phyloP scores from a whole-genome alignment of 768 basidiomycete species.

The Suillus variegatus region DNA sequence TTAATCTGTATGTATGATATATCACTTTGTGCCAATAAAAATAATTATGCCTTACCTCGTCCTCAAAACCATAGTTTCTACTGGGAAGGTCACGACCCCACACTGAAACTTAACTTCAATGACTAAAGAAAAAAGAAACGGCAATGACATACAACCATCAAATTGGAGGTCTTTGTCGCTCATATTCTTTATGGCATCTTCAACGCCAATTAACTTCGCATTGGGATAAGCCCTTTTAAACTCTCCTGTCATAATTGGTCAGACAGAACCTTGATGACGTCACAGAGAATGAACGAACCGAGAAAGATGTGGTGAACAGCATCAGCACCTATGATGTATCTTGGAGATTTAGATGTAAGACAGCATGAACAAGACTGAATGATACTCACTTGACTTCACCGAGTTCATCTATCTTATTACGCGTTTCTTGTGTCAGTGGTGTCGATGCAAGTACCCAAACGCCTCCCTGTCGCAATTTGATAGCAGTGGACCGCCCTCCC shows the following conservation, averaged over 20 bases:
- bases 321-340: slow-evolving; percentile 62
- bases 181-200: slow-evolving; percentile 52
- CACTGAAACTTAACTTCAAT: slow-evolving; percentile 29
- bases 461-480: slow-evolving; percentile 64
- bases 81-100: slow-evolving; percentile 65
- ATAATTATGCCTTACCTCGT: slow-evolving; percentile 45
- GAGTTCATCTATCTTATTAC: slow-evolving; percentile 56
- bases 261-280: slow-evolving; percentile 25
- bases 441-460: slow-evolving; percentile 87
- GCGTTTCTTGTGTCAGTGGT: slow-evolving; percentile 66
- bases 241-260: slow-evolving; percentile 40
- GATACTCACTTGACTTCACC: slow-evolving; percentile 65
- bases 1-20: slow-evolving; percentile 40
- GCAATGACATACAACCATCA: slow-evolving; percentile 57
- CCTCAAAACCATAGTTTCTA: slow-evolving; percentile 78
- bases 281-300: slow-evolving; percentile 34
- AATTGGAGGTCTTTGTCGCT: slow-evolving; percentile 53
- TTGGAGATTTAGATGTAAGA: slow-evolving; percentile 21
- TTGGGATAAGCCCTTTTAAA: slow-evolving; percentile 70
- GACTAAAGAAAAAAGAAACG: neutral
- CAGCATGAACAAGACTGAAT: neutral
- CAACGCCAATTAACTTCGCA: slow-evolving; percentile 72
- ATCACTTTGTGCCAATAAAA: neutral
- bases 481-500: slow-evolving; percentile 83
- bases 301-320: slow-evolving; percentile 61